Percentiles rank a stretch among this genome's conserved stretches.
Evolutionary conservation across 1,284 basidiomycete genomes (phyloP).

Genomic region (Leccinum pachyderme): DNA sequence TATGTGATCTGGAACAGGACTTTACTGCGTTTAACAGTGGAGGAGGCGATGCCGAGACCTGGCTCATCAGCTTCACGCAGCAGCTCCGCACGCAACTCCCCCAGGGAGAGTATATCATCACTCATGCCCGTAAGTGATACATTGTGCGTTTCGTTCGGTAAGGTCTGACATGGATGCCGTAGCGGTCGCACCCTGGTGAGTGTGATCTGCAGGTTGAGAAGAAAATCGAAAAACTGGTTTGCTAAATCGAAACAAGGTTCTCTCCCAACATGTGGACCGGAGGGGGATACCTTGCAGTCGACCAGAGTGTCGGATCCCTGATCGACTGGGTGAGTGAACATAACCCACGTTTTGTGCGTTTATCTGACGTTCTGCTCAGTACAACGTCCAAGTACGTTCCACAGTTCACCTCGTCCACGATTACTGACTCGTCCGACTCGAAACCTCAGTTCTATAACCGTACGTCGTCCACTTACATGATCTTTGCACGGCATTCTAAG

Average conservation of each 20-base stretch:
- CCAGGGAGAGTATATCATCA: constrained; percentile 38
- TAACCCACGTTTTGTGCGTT: background rate
- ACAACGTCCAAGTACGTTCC: constrained; percentile 43
- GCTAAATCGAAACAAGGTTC: constrained; percentile 19
- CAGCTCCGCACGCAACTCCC: constrained; percentile 37
- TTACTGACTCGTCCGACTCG: background rate
- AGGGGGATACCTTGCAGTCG: constrained; percentile 54
- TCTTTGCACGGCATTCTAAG: background rate
- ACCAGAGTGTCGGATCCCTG: constrained; percentile 52
- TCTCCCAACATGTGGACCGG: constrained; percentile 28
- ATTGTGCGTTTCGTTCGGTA: background rate
- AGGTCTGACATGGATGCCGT: background rate
- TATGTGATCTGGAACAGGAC: background rate
- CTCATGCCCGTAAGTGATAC: constrained; percentile 37
- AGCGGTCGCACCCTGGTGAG: constrained; percentile 32
- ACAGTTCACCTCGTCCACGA: background rate
- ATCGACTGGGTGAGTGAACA: constrained; percentile 47
- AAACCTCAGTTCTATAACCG: constrained; percentile 59
- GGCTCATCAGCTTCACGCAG: constrained; percentile 47
- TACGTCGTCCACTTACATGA: constrained; percentile 28
- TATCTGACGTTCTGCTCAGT: constrained; percentile 23
- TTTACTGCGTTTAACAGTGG: constrained; percentile 33
- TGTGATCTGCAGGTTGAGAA: background rate
- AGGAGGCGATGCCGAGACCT: constrained; percentile 39
- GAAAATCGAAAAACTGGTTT: background rate